Base-by-base conservation (phyloP, 169 alveolate species). In the Plasmodium knowlesi region DNA sequence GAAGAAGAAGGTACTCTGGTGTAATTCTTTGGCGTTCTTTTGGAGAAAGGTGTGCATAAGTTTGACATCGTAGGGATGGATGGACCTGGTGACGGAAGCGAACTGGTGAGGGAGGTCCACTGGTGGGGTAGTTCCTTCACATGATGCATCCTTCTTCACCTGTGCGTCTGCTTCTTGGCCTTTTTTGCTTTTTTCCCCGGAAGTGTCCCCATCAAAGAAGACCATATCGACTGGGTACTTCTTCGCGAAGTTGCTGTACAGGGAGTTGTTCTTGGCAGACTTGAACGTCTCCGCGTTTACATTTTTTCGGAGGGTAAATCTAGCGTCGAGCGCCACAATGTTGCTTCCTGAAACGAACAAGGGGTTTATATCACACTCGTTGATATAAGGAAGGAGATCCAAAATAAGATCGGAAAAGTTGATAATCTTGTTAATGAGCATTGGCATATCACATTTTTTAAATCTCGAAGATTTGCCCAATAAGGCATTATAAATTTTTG, bases 291-390 rank as follows among this genome's bases (percentile, higher is more conserved):
- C 50, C 22, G 22, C 14, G 10, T 9, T 50, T 2, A 74, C 8
- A 30, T 22, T 10, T 28, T 76, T 86, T 1, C 93, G 53, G 28
- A 86, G 71, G n/a, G 93, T 86, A 34, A 86, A 86, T 32, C 93
- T 28, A 4, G 93, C 93, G 19, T 92, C 95, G 25, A 92, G 16
- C 3, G 93, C 95, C 5, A 92, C 34, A 3, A 92, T 84, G 14
- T 80, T 32, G 10, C 53, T 39, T 1, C 91, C 91, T 32, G 82
- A 84, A 30, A 79, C 93, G 67, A 76, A 81, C 28, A 94, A 37
- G 0, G 96, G 96, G 5, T 94, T 94, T 0, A 94, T 94, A 37
- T 94, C 96, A 50, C 93, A 90, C 19, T 94, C 96, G 50, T 81
- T 83, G 2, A 94, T 95, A 73, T 94, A 92, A 6, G 86, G 88